Evolutionary conservation across 2,329 filamentous ascomycete species (phyloP).

Genomic region (Penicillium vulpinum): DNA sequence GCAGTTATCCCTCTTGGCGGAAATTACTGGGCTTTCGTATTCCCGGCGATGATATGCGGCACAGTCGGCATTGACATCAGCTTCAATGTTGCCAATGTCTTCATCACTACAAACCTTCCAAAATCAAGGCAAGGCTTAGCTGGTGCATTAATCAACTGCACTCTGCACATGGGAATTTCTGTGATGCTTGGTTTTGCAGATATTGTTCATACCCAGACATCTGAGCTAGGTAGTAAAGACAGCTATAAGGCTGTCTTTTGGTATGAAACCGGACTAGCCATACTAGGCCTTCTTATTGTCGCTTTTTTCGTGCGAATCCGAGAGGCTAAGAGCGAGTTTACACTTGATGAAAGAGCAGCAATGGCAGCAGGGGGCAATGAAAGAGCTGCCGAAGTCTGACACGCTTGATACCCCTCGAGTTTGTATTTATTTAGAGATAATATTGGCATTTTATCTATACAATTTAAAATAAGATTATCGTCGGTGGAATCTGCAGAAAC

Average conservation of each 20-base stretch:
- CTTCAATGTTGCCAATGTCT: constrained; percentile 74
- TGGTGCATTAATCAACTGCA: constrained; percentile 68
- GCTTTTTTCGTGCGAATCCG: constrained; percentile 55
- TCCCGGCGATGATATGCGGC: constrained; percentile 61
- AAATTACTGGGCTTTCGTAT: constrained; percentile 72
- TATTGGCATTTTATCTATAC: not conserved
- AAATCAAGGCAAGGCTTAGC: constrained; percentile 68
- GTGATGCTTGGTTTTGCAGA: constrained; percentile 71
- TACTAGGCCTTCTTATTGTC: constrained; percentile 55
- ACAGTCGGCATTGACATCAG: constrained; percentile 75
- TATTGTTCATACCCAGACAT: constrained; percentile 55
- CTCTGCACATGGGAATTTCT: constrained; percentile 71
- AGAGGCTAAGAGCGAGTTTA: constrained; percentile 58
- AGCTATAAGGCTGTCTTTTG: constrained; percentile 67
- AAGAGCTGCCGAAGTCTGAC: not conserved
- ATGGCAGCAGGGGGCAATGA: not conserved
- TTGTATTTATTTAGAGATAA: not conserved
- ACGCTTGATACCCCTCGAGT: not conserved
- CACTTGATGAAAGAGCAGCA: constrained; percentile 55
- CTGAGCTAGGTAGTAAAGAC: constrained; percentile 44
- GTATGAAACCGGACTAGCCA: constrained; percentile 61
- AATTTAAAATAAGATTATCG: not conserved
- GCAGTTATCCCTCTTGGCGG: constrained; percentile 60
- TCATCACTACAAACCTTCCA: constrained; percentile 72
- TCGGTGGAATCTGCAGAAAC: not conserved